phyloP scores from a whole-genome alignment of 768 basidiomycete species.

The Mrakia frigida region DNA sequence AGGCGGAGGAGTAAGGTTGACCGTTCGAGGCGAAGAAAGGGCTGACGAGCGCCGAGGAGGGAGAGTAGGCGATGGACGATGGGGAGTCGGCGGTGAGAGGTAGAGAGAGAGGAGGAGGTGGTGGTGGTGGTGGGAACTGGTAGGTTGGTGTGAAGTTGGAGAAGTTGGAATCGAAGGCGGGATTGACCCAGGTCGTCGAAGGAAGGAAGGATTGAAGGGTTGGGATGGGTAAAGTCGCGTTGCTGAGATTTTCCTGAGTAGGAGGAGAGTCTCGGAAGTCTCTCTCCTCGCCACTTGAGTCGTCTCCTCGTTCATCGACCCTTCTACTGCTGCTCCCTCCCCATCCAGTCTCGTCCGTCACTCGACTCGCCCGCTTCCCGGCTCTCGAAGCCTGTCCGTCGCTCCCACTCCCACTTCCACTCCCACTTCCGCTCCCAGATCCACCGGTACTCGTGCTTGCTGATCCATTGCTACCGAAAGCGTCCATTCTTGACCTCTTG shows the following conservation, averaged over 20 bases:
- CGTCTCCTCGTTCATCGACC: not conserved
- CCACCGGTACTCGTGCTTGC: constrained; percentile 14
- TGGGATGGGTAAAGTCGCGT: not conserved
- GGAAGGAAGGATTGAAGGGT: constrained; percentile 26
- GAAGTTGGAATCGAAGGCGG: constrained; percentile 18
- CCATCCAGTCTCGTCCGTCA: constrained; percentile 22
- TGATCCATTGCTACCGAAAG: constrained; percentile 24
- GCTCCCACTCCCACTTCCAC: constrained; percentile 33
- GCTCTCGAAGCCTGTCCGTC: constrained; percentile 18
- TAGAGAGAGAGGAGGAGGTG: not conserved
- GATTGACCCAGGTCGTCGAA: constrained; percentile 41
- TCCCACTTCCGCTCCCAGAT: constrained; percentile 21
- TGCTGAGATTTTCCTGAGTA: not conserved
- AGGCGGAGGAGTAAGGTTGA: not conserved
- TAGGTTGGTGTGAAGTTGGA: constrained; percentile 5
- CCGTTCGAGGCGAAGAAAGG: not conserved
- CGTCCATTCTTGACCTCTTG: constrained; percentile 17
- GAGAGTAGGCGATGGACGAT: not conserved
- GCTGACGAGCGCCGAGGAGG: constrained; percentile 15
- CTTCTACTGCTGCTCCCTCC: not conserved
- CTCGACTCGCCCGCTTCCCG: constrained; percentile 17
- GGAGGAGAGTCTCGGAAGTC: not conserved
- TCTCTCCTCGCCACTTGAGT: not conserved
- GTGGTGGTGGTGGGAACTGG: not conserved
- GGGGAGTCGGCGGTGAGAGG: not conserved